A percentile compares a stretch with the other conserved stretches of the same genome.
phyloP scores from a whole-genome alignment of 352 stramenopile genomes.

The Pilasporangium apinafurcum region DNA sequence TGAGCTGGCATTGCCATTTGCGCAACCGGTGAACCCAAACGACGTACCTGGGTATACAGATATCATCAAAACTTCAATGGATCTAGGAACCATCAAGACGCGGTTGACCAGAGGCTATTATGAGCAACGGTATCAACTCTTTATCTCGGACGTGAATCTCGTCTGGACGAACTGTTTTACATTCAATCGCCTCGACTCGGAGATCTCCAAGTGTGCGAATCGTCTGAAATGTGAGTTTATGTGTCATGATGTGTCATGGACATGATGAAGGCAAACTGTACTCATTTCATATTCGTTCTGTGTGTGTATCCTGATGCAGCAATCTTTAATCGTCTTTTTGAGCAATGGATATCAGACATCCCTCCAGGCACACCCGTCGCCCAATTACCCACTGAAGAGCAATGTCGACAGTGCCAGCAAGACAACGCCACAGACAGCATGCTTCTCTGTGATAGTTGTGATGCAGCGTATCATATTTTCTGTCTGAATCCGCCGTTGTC shows the following conservation, averaged over 20 bases:
- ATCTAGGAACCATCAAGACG: constrained; percentile 86
- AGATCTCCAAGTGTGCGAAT: constrained; percentile 77
- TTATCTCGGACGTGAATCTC: constrained; percentile 62
- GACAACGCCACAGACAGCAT: constrained; percentile 68
- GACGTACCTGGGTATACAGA: constrained; percentile 66
- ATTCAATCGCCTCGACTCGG: constrained; percentile 73
- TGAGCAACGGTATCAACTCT: constrained; percentile 39
- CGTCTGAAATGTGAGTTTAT: constrained; percentile 64
- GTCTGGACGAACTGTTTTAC: constrained; percentile 85
- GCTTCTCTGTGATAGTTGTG: constrained; percentile 81
- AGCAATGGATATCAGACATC: constrained; percentile 62
- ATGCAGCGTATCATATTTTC: constrained; percentile 79
- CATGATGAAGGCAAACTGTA: neutral
- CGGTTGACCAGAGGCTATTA: constrained; percentile 67
- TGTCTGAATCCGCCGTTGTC: constrained; percentile 60
- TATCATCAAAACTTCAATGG: constrained; percentile 84
- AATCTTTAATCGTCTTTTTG: constrained; percentile 75
- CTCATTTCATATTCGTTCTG: constrained; percentile 1
- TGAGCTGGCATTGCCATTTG: constrained; percentile 61
- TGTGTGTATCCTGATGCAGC: constrained; percentile 24
- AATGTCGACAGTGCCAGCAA: constrained; percentile 57
- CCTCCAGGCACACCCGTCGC: constrained; percentile 38
- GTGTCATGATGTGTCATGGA: neutral
- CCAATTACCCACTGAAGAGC: constrained; percentile 58
- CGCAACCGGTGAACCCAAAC: constrained; percentile 54